phyloP scores from a whole-genome alignment of 352 stramenopile genomes.

The Pythium periplocum region DNA sequence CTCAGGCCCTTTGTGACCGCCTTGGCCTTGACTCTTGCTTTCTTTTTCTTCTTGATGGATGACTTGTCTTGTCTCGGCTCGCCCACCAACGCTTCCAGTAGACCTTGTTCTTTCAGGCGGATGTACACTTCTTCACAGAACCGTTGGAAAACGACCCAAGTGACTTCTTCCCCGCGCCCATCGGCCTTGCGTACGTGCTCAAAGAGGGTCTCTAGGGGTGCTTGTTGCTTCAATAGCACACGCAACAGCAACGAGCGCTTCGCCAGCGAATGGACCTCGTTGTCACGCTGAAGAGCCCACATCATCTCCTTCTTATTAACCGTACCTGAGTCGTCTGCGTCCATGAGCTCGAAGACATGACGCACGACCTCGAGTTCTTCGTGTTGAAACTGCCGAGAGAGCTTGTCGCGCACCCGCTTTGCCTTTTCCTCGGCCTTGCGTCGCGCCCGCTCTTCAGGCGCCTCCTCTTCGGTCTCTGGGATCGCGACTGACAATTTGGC shows the following conservation, averaged over 20 bases:
- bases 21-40: conserved; percentile 4
- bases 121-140: conserved; percentile 47
- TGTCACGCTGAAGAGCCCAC: conserved; percentile 59
- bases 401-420: background rate
- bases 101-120: conserved; percentile 32
- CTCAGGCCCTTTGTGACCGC: conserved; percentile 1
- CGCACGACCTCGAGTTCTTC: conserved; percentile 33
- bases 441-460: conserved; percentile 1
- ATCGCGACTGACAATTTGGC: background rate
- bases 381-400: conserved; percentile 22
- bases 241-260: conserved; percentile 39
- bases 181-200: conserved; percentile 21
- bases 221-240: conserved; percentile 51
- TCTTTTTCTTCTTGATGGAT: conserved; percentile 3
- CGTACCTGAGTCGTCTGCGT: conserved; percentile 54
- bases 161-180: conserved; percentile 25
- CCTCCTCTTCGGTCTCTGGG: conserved; percentile 1
- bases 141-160: conserved; percentile 44
- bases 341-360: conserved; percentile 56
- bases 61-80: background rate
- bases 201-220: conserved; percentile 25
- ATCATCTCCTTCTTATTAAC: conserved; percentile 60
- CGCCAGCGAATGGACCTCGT: conserved; percentile 43
- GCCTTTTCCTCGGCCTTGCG: background rate
- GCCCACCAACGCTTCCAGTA: conserved; percentile 6